Evolutionary conservation across 1,139 yeast genomes (phyloP), one percentile per base, ranked within the genome.

Genomic region (Protomyces macrosporus): DNA sequence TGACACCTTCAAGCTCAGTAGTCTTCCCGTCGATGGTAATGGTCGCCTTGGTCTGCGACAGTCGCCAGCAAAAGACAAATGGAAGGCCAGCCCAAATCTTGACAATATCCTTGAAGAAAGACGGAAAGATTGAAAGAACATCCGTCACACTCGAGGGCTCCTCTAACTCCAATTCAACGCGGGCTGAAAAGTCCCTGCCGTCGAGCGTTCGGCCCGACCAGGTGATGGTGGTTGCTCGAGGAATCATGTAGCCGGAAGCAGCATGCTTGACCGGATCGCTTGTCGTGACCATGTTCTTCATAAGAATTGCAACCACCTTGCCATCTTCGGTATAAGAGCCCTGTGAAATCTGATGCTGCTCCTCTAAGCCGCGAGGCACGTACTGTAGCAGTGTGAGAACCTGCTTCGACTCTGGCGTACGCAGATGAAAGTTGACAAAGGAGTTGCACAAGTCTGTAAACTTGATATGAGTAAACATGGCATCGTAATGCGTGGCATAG

Each of bases 51-150:
- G 58, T 37, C n/a, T 53, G 39, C 35, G 39, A 7, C 33, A 39
- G 10, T 37, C 63, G 33, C 53, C 53, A 53, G 50, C 63, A 60
- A 53, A 58, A 58, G 62, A 60, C 63, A 37, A 52, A 60, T 5
- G 63, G 63, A 45, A 45, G 34, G 3, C 63, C 63, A 6, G 63
- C 63, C 55, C 55, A 60, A 37, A 53, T 60, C 36, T 55, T 36
- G 37, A 60, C 53, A 53, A 60, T 53, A 50, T 54, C 58, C 58
- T 60, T 60, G 58, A 54, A 53, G 58, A 53, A 60, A 4, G 45
- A 45, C 4, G 63, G 63, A 34, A 60, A 60, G 57, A 60, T 53
- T 54, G 53, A 35, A 6, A 60, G 58, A 10, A 60, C 63, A 32
- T 60, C 63, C 16, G 63, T 60, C 39, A 37, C 45, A 32, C 57